A percentile compares a stretch with the other conserved stretches of the same genome.
These are phyloP conservation scores for Rhodotorula sp. DNA, from an alignment of 1,284 basidiomycete species.

Conservation along the genomic window DNA sequence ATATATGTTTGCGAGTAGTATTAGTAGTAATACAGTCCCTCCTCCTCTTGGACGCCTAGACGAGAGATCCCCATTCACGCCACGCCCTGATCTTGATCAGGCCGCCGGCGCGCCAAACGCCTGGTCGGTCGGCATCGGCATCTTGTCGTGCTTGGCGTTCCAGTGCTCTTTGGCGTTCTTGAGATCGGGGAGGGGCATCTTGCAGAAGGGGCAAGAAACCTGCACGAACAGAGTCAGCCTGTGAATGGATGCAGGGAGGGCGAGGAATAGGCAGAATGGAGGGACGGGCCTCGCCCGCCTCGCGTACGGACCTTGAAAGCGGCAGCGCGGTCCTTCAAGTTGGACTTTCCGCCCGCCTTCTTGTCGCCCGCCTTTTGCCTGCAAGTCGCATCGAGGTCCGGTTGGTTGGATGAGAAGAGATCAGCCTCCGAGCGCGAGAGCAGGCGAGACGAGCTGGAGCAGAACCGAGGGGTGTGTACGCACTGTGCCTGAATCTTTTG, in stretches of 20 bases:
- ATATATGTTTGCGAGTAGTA: too few relatives aligned
- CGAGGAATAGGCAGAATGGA: too few relatives aligned
- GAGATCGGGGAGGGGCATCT: conserved; percentile 4
- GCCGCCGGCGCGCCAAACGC: neutral
- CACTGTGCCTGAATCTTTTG: conserved; percentile 12
- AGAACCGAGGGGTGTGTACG: neutral
- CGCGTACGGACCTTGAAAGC: conserved; percentile 12
- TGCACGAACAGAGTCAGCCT: neutral
- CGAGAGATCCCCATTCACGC: too few relatives aligned
- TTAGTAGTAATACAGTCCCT: too few relatives aligned
- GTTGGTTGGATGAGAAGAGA: too few relatives aligned
- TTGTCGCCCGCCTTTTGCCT: conserved; percentile 7
- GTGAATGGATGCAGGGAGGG: neutral
- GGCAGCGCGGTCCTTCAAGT: conserved; percentile 9
- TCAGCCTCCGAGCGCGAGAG: neutral
- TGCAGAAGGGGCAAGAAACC: conserved; percentile 5
- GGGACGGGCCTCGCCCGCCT: neutral
- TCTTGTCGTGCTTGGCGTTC: conserved; percentile 24
- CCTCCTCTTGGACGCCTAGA: too few relatives aligned
- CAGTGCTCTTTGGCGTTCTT: conserved; percentile 22
- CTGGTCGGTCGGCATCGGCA: conserved; percentile 14
- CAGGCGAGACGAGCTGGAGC: neutral
- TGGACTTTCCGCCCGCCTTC: conserved; percentile 10
- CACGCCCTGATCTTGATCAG: too few relatives aligned
- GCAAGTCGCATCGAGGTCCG: neutral